Percentiles rank a stretch among this genome's conserved stretches.
These are phyloP conservation scores for Leccinum disarticulatum DNA, from an alignment of 768 basidiomycete species.

Conservation along the genomic window DNA sequence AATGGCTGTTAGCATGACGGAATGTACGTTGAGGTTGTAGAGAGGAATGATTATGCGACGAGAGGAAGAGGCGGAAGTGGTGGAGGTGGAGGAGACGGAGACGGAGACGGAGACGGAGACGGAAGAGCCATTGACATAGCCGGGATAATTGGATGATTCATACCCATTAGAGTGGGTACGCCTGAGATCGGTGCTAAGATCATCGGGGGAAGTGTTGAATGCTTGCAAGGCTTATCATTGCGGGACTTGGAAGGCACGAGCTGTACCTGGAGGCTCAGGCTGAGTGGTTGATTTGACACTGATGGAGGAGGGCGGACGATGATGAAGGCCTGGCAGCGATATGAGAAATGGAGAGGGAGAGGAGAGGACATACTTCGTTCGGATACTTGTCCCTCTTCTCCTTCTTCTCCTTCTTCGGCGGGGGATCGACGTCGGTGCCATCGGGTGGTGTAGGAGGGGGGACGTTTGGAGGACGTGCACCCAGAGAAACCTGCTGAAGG, in stretches of 20 bases:
- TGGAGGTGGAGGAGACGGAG: slow-evolving; percentile 43
- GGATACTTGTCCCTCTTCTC: slow-evolving; percentile 40
- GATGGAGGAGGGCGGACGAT: slow-evolving; percentile 89
- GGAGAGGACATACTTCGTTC: slow-evolving; percentile 45
- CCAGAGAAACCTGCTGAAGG: slow-evolving; percentile 40
- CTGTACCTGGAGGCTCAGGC: slow-evolving; percentile 90
- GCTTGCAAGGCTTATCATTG: slow-evolving; percentile 44
- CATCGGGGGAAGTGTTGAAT: slow-evolving; percentile 39
- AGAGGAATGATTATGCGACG: slow-evolving; percentile 82
- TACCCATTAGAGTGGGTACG: slow-evolving; percentile 48
- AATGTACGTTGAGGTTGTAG: slow-evolving; percentile 85
- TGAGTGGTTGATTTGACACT: slow-evolving; percentile 81
- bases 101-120: slow-evolving; percentile 41
- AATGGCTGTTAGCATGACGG: slow-evolving; percentile 82
- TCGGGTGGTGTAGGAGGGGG: slow-evolving; percentile 9
- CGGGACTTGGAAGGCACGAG: slow-evolving; percentile 66
- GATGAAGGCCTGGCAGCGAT: slow-evolving; percentile 69
- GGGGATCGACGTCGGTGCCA: slow-evolving; percentile 28
- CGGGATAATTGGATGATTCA: slow-evolving; percentile 47
- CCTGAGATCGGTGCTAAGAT: slow-evolving; percentile 26
- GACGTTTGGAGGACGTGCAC: slow-evolving; percentile 24
- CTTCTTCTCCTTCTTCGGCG: slow-evolving; percentile 44
- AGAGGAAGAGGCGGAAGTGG: slow-evolving; percentile 43
- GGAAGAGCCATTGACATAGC: slow-evolving; percentile 44
- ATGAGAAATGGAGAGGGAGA: slow-evolving; percentile 11